These are phyloP conservation scores for Boletellus deceptivus DNA, from an alignment of 1,284 basidiomycete genomes.

Conservation along the genomic window DNA sequence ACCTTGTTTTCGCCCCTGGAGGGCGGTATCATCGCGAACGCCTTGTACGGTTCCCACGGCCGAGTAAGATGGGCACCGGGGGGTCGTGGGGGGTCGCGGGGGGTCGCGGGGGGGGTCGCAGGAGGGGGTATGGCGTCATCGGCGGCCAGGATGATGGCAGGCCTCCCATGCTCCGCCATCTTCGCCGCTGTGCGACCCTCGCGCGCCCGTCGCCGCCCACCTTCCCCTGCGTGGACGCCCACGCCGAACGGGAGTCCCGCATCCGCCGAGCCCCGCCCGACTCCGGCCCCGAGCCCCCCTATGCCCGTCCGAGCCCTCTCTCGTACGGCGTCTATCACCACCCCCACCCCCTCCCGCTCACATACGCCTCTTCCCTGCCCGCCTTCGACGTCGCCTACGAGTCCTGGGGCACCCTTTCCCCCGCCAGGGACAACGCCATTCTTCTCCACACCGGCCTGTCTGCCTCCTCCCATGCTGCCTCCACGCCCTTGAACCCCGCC, in stretches of 20 bases:
- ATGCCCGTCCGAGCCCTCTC: conserved; percentile 69
- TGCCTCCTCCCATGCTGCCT: conserved; percentile 94
- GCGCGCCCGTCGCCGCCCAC: conserved; percentile 32
- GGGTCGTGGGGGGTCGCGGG: not conserved
- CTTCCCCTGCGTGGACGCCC: conserved; percentile 78
- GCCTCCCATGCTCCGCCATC: not conserved
- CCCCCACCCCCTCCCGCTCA: conserved; percentile 60
- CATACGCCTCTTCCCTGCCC: conserved; percentile 73
- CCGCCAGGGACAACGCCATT: conserved; percentile 82
- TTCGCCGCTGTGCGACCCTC: not conserved
- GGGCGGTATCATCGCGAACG: not conserved
- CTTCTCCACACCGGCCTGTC: conserved; percentile 97
- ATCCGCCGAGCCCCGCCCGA: conserved; percentile 34
- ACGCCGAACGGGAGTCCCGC: conserved; percentile 60
- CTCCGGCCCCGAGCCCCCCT: conserved; percentile 71
- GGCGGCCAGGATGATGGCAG: too few species aligned
- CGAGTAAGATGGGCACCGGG: not conserved
- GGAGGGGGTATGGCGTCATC: not conserved
- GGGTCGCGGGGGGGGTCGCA: not conserved
- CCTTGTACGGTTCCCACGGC: not conserved
- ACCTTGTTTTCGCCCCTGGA: conserved; percentile 36
- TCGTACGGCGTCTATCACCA: conserved; percentile 71
- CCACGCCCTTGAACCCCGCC: conserved; percentile 73
- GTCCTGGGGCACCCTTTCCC: conserved; percentile 91
- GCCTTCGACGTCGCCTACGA: conserved; percentile 93